Conservation (phyloP, 805 yeast genomes). For the Yarrowia osloensis region DNA sequence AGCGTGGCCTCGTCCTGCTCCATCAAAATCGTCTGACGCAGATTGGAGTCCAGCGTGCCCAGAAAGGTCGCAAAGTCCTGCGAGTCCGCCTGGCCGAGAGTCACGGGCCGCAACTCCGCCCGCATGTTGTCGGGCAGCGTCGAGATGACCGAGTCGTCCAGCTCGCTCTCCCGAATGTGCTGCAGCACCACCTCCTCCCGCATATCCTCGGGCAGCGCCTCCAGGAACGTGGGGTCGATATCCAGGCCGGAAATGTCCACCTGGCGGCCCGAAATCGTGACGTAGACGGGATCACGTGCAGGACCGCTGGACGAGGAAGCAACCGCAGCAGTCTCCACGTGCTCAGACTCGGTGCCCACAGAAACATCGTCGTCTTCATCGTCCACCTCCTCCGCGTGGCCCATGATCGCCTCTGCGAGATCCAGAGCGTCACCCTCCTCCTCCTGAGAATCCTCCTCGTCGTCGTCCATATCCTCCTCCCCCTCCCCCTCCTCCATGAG, state of each 20-base stretch:
- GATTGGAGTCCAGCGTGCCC: slow-evolving; percentile 41
- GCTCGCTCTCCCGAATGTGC: slow-evolving; percentile 46
- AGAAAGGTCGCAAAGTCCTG: slow-evolving; percentile 41
- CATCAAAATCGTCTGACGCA: slow-evolving; percentile 40
- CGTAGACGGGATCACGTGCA: slow-evolving; percentile 57
- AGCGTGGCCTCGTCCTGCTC: slow-evolving; percentile 42
- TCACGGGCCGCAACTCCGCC: slow-evolving; percentile 40
- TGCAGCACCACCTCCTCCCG: slow-evolving; percentile 75
- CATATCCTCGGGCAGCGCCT: slow-evolving; percentile 90
- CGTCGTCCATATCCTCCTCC: neutral
- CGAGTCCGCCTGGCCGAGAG: slow-evolving; percentile 33
- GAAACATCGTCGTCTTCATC: slow-evolving; percentile 15
- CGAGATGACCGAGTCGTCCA: slow-evolving; percentile 76
- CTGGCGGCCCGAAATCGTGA: slow-evolving; percentile 70
- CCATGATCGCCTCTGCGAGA: neutral
- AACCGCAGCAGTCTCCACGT: no score
- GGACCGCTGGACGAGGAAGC: slow-evolving; percentile 8
- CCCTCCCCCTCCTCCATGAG: neutral
- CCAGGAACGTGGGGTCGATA: slow-evolving; percentile 86
- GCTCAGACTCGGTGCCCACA: slow-evolving; percentile 6
- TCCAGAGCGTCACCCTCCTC: neutral
- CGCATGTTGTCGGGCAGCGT: slow-evolving; percentile 73
- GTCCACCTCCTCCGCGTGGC: slow-evolving; percentile 6
- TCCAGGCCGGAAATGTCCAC: slow-evolving; percentile 89
- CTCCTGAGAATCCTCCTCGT: neutral